Base-by-base conservation (phyloP, 2,329 filamentous ascomycete species). In the Niveomyces coronatus region DNA sequence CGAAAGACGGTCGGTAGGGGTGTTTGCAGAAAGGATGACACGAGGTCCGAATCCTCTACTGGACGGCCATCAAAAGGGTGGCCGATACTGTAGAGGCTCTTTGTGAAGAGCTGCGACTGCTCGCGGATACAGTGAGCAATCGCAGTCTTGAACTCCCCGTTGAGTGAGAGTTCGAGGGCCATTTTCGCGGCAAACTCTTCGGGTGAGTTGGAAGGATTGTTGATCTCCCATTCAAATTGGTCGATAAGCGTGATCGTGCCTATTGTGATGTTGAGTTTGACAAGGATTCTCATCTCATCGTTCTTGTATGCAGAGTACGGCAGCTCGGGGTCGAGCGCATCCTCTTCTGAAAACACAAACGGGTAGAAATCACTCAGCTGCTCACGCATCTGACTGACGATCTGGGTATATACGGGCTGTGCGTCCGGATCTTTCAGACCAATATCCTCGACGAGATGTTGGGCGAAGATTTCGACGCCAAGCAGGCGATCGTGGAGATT, bases 141-240 rank as follows among this genome's bases (percentile, higher is more conserved):
- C 7, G 91, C 89, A 0, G 91, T 98, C 3, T 86, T 88, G 53
- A 98, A 98, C 58, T 98, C 91, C 46, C 91, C 91, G 1, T 85
- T 86, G 14, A 98, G 71, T 4, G 88, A 88, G 18, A 98, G 71
- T 53, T 98, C 91, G 42, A 79, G 76, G 0, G 88, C 79, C 85
- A 96, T 94, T 55, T 80, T 80, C 44, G 76, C 69, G 18, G 91
- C 91, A 57, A 98, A 98, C 41, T 94, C 86, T 61, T 98, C 91
- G 3, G 91, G 87, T 0, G 84, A 93, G 58, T 98, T 98, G 39
- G 82, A 66, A 0, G 88, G 83, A 56, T 94, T 93, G 61, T 96
- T 96, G 56, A 96, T 87, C 51, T 98, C 91, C 91, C 91, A 98
- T 61, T 98, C 91, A 45, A 98, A 96, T 56, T 96, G 91, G 53